A percentile compares a stretch with the other conserved stretches of the same genome.
These are phyloP conservation scores for Penicillium sp. DNA, from an alignment of 2,329 filamentous ascomycete genomes.

Conservation along the genomic window DNA sequence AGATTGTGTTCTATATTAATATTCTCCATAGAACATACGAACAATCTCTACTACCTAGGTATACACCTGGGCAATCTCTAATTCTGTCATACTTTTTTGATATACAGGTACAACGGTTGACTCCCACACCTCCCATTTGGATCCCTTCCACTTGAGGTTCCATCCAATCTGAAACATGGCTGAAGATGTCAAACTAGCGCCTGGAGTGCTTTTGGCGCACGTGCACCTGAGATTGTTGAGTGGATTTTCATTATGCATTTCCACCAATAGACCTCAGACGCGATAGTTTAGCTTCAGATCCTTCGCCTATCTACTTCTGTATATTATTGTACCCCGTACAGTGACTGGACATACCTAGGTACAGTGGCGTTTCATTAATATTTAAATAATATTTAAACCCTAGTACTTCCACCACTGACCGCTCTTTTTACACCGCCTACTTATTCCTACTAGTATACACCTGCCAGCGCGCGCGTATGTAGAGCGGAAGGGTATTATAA, in stretches of 20 bases:
- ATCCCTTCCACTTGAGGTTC: not conserved
- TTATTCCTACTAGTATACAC: no score
- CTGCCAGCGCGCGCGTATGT: no score
- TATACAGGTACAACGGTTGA: not conserved
- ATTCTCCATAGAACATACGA: no score
- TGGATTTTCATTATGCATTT: not conserved
- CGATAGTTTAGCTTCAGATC: not conserved
- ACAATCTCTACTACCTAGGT: not conserved
- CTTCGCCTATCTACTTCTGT: not conserved
- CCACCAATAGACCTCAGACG: not conserved
- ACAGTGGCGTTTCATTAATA: no score
- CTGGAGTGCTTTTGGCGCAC: conserved; percentile 7
- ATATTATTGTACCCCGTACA: conserved; percentile 22
- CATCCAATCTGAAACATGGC: conserved; percentile 23
- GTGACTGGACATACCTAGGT: no score
- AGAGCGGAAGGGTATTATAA: no score
- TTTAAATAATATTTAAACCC: no score
- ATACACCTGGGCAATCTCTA: no score
- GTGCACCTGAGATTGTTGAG: not conserved
- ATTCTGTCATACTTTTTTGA: not conserved
- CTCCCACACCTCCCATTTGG: not conserved
- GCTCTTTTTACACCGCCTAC: no score
- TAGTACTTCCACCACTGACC: no score
- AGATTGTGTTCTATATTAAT: not conserved
- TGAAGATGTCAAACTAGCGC: conserved; percentile 19